Percentiles rank a stretch among this genome's conserved stretches.
Evolutionary conservation across 2,329 filamentous ascomycete species (phyloP).

Genomic region (Malbranchea zuffiana): DNA sequence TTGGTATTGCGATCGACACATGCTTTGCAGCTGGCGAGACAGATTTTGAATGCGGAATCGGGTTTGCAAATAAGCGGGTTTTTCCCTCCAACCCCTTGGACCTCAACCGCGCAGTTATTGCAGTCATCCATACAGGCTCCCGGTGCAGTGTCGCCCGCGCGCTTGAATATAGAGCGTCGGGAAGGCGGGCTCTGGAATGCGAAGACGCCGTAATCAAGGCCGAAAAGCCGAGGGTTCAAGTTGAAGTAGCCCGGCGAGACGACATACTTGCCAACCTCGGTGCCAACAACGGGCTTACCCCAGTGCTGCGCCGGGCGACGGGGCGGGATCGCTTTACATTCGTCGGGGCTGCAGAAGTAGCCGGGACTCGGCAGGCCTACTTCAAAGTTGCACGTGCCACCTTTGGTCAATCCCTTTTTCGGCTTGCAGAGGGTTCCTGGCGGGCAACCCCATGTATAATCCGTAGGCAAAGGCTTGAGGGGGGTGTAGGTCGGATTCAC

Average conservation of each 20-base stretch:
- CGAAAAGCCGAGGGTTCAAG: conserved; percentile 52
- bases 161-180: conserved; percentile 30
- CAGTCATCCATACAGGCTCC: conserved; percentile 44
- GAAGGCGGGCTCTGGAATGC: conserved; percentile 24
- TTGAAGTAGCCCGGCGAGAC: conserved; percentile 51
- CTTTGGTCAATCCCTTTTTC: conserved; percentile 17
- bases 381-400: conserved; percentile 32
- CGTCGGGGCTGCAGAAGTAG: conserved; percentile 31
- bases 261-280: conserved; percentile 37
- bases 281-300: conserved; percentile 17
- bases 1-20: conserved; percentile 32
- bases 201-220: conserved; percentile 54
- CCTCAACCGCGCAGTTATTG: conserved; percentile 41
- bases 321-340: conserved; percentile 29
- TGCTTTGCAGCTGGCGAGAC: conserved; percentile 29
- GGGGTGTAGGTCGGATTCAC: conserved; percentile 25
- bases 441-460: conserved; percentile 32
- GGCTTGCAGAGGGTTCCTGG: conserved; percentile 36
- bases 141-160: conserved; percentile 29
- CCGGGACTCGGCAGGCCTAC: conserved; percentile 29
- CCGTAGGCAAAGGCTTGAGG: conserved; percentile 17
- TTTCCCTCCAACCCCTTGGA: conserved; percentile 39
- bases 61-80: conserved; percentile 37
- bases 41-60: conserved; percentile 34
- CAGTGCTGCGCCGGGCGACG: conserved; percentile 21